Base-by-base conservation (phyloP, 495 filamentous ascomycete genomes). In the Penicillium bovifimosum region DNA sequence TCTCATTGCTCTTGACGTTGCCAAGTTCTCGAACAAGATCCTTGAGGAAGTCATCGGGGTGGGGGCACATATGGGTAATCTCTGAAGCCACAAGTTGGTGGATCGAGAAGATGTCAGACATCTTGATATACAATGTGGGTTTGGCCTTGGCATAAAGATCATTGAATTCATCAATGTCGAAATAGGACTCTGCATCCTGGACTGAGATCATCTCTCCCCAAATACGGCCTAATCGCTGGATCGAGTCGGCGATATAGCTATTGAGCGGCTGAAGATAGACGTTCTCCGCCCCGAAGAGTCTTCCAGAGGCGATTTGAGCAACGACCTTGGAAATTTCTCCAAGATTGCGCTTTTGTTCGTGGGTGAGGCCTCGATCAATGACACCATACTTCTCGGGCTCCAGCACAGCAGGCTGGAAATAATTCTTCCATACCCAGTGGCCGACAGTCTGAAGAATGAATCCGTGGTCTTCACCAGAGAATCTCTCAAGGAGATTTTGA, bases 131-230 rank as follows among this genome's bases (percentile, higher is more conserved):
- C 16, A 99, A 76, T 3, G 92, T 97, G 3, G 93, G 93, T 63
- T 96, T 95, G 45, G 88, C 91, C 61, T 92, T 90, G 41, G 92
- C 86, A 61, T 96, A 97, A 24, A 97, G 80, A 62, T 99, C 93
- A 58, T 96, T 96, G 78, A 92, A 97, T 56, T 96, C 92, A 64
- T 97, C 93, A 63, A 97, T 96, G 64, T 96, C 95, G 65, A 96
- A 98, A 17, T 91, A 90, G 40, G 81, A 79, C 65, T 97, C 95
- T 3, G 87, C 86, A 59, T 89, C 85, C 41, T 87, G 86, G 16
- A 97, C 85, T 10, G 84, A 82, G 52, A 97, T 87, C 60, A 99
- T 63, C 50, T 77, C 74, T 8, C 74, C 77, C 80, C 88, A 92
- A 29, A 89, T 88, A 11, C 87, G 78, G 9, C 82, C 83, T 50